Conservation (phyloP, 176 grass and related monocot genomes). For the Pontederia crassipes region DNA sequence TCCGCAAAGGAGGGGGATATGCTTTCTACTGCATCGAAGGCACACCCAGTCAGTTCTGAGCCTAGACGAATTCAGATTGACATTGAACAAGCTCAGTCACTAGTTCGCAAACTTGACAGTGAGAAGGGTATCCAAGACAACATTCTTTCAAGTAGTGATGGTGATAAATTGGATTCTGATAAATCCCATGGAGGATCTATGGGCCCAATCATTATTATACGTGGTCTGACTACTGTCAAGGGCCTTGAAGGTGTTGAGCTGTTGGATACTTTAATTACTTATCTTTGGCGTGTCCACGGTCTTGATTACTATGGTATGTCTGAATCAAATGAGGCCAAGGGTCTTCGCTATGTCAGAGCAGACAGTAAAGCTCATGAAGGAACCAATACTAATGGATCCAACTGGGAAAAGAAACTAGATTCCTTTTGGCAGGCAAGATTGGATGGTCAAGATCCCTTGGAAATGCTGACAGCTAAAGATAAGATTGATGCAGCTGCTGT, state of each 20-base stretch:
- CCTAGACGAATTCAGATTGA: conserved; percentile 63
- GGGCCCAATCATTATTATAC: conserved; percentile 94
- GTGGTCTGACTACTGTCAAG: conserved; percentile 89
- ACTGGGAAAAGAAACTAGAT: conserved; percentile 93
- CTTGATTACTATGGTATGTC: conserved; percentile 89
- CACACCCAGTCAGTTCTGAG: conserved; percentile 71
- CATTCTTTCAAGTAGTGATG: conserved; percentile 48
- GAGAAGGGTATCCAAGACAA: conserved; percentile 91
- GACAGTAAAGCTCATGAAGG: conserved; percentile 56
- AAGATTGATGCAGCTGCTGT: conserved; percentile 91
- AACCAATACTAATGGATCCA: conserved; percentile 42
- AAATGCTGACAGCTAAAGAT: conserved; percentile 67
- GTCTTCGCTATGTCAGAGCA: conserved; percentile 70
- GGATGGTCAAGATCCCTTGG: conserved; percentile 72
- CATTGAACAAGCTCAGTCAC: conserved; percentile 61
- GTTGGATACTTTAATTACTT: conserved; percentile 82
- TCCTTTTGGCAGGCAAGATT: conserved; percentile 72
- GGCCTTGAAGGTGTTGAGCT: conserved; percentile 92
- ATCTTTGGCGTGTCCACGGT: conserved; percentile 92
- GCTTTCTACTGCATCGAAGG: conserved; percentile 57
- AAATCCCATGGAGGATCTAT: conserved; percentile 84
- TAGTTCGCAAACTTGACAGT: conserved; percentile 64
- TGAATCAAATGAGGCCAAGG: conserved; percentile 63
- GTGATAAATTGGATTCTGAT: conserved; percentile 53
- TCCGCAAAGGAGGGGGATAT: conserved; percentile 55